Percentiles rank a stretch among this genome's conserved stretches.
Conservation (phyloP, 805 yeast genomes). For the Pichia nanzhaoensis region DNA sequence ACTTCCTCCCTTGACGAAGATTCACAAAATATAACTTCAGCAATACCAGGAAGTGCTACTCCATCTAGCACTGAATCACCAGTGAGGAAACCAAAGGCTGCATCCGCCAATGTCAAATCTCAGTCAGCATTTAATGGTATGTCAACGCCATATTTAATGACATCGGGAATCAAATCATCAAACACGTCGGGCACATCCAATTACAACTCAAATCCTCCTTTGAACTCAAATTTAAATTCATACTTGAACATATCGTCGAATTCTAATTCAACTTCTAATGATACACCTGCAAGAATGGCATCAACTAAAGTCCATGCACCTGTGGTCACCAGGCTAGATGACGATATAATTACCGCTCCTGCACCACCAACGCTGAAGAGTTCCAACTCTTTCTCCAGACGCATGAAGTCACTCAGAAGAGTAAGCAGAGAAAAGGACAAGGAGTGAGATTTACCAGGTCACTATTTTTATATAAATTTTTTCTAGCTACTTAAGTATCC, state of each 20-base stretch:
- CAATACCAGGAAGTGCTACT: conserved; percentile 21
- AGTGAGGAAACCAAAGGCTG: conserved; percentile 26
- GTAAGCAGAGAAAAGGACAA: conserved; percentile 14
- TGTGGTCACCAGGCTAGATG: conserved; percentile 27
- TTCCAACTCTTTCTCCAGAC: conserved; percentile 13
- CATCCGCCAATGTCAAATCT: conserved; percentile 36
- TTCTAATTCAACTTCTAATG: background rate
- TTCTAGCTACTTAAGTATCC: too few species aligned
- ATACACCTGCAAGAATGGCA: conserved; percentile 11
- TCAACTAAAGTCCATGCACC: conserved; percentile 25
- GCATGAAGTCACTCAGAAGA: conserved; percentile 24
- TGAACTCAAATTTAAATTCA: background rate
- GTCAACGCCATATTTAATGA: conserved; percentile 61
- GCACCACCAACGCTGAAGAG: conserved; percentile 3
- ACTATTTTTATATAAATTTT: too few species aligned
- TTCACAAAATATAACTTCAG: conserved; percentile 15
- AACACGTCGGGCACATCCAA: conserved; percentile 19
- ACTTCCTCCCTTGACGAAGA: conserved; percentile 1
- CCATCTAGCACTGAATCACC: conserved; percentile 25
- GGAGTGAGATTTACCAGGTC: too few species aligned
- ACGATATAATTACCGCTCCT: conserved; percentile 8
- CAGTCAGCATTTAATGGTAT: conserved; percentile 37
- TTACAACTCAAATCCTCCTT: background rate
- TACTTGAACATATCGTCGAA: too few species aligned
- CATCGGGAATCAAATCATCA: conserved; percentile 56